Percentiles rank a stretch among this genome's conserved stretches.
Conservation (phyloP, 1,139 yeast species). For the Sugiyamaella xylanicola region DNA sequence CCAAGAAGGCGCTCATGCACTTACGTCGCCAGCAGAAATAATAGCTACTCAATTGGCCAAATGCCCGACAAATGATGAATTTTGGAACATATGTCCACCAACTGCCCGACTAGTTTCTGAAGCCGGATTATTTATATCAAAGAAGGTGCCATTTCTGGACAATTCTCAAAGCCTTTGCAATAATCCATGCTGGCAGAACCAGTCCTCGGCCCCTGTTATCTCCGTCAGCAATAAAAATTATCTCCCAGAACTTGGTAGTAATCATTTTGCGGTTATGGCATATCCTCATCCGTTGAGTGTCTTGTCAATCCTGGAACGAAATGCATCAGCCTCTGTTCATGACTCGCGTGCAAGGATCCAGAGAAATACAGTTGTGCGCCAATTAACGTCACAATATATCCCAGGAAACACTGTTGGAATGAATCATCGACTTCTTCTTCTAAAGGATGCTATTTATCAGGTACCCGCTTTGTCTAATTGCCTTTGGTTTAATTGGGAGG, state of each 20-base stretch:
- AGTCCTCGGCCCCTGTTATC: slow-evolving; percentile 12
- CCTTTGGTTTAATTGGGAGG: slow-evolving; percentile 34
- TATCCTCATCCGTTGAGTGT: slow-evolving; percentile 29
- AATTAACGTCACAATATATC: slow-evolving; percentile 28
- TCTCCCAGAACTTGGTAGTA: slow-evolving; percentile 23
- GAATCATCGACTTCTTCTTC: slow-evolving; percentile 26
- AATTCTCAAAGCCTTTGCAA: slow-evolving; percentile 14
- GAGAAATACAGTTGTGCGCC: slow-evolving; percentile 26
- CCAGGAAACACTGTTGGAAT: slow-evolving; percentile 26
- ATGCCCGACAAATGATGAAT: slow-evolving; percentile 29
- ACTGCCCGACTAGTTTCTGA: slow-evolving; percentile 20
- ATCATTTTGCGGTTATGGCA: slow-evolving; percentile 28
- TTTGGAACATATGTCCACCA: slow-evolving; percentile 31
- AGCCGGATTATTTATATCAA: not conserved
- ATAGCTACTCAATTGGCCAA: slow-evolving; percentile 32
- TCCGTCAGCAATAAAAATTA: slow-evolving; percentile 18
- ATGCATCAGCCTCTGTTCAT: slow-evolving; percentile 22
- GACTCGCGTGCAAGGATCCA: slow-evolving; percentile 25
- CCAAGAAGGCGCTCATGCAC: slow-evolving; percentile 27
- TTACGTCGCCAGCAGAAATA: slow-evolving; percentile 31
- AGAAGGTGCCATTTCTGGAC: slow-evolving; percentile 12
- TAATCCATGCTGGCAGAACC: slow-evolving; percentile 24
- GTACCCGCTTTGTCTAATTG: slow-evolving; percentile 25
- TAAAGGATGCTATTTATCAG: slow-evolving; percentile 31
- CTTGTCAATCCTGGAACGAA: slow-evolving; percentile 22